A percentile compares a stretch with the other conserved stretches of the same genome.
These are phyloP conservation scores for Aegilops tauschii DNA, from an alignment of 176 grass and related monocot genomes.

Conservation along the genomic window DNA sequence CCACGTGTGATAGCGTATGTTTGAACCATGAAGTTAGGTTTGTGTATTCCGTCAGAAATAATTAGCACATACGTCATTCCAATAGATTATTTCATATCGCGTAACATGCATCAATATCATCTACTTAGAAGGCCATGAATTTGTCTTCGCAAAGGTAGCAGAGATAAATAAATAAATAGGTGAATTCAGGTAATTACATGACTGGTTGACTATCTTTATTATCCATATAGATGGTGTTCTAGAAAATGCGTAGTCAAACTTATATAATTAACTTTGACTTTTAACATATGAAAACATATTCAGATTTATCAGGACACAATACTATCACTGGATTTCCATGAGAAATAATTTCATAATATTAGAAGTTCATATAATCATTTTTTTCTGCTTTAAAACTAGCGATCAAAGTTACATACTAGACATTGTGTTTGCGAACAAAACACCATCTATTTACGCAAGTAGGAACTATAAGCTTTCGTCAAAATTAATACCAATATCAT, in stretches of 20 bases:
- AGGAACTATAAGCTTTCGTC: not conserved
- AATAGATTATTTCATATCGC: not conserved
- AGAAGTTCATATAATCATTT: not conserved
- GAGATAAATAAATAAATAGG: not conserved
- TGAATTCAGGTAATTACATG: not conserved
- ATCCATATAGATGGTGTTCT: not conserved
- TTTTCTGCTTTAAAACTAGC: not conserved
- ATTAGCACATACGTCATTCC: not conserved
- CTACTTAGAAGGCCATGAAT: not conserved
- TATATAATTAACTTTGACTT: not conserved
- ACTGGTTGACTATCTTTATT: not conserved
- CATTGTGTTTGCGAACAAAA: not conserved
- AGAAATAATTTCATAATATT: not conserved
- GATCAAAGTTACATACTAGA: not conserved
- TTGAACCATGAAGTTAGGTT: not conserved
- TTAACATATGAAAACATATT: not conserved
- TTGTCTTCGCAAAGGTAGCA: not conserved
- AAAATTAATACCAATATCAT: not conserved
- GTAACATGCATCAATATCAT: not conserved
- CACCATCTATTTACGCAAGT: not conserved
- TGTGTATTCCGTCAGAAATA: not conserved
- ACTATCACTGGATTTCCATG: not conserved
- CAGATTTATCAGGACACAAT: not conserved
- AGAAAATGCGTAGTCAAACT: not conserved
- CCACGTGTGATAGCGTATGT: not conserved